These are phyloP conservation scores for Camellia japonica DNA, from an alignment of 148 eudicot species.

Conservation along the genomic window DNA sequence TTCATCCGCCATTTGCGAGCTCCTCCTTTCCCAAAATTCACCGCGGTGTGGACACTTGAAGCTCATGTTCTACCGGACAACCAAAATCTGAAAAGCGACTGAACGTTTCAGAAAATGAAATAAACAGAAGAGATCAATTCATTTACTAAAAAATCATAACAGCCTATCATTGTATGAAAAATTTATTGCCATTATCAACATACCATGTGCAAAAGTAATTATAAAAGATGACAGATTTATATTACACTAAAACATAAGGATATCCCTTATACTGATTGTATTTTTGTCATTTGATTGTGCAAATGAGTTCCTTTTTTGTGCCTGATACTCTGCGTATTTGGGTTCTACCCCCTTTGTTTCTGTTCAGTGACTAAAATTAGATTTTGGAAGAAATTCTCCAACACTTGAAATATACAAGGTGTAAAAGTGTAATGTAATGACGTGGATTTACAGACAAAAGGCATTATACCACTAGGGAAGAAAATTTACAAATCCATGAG, in stretches of 20 bases:
- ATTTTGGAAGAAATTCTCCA: no score
- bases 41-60: constrained; percentile 84
- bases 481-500: no score
- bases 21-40: constrained; percentile 85
- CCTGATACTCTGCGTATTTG: no score
- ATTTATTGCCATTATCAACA: neutral
- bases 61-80: constrained; percentile 91
- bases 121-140: neutral
- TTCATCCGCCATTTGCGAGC: constrained; percentile 79
- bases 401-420: no score
- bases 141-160: neutral
- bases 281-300: neutral
- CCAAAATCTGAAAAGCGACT: constrained; percentile 54
- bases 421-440: no score
- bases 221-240: neutral
- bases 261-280: neutral
- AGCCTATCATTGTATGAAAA: neutral
- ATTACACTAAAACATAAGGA: neutral
- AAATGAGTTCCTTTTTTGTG: neutral
- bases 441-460: no score
- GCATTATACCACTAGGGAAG: no score
- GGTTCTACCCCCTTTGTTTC: no score
- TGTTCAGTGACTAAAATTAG: no score
- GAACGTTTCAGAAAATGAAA: neutral
- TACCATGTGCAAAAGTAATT: neutral